phyloP scores from a whole-genome alignment of 2,329 filamentous ascomycete genomes.

The Zalaria obscura region DNA sequence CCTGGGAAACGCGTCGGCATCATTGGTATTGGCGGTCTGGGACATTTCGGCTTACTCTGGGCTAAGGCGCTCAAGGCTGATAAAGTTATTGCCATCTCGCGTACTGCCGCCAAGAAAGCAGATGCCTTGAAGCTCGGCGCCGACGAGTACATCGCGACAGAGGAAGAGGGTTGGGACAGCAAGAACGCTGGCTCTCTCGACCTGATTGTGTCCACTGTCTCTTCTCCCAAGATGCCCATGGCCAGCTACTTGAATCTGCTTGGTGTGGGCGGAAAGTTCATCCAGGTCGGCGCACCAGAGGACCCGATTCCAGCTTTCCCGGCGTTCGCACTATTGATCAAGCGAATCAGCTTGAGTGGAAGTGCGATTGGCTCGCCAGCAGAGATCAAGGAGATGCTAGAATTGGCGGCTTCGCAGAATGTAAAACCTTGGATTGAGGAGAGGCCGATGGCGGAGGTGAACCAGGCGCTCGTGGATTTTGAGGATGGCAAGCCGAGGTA shows the following conservation, averaged over 20 bases:
- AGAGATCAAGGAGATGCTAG: constrained; percentile 47
- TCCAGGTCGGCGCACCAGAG: constrained; percentile 43
- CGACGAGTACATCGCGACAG: constrained; percentile 38
- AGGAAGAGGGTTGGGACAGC: constrained; percentile 44
- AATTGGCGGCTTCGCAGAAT: constrained; percentile 42
- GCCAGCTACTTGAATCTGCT: constrained; percentile 45
- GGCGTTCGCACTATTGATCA: constrained; percentile 42
- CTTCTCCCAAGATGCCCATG: constrained; percentile 45
- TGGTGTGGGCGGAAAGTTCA: constrained; percentile 41
- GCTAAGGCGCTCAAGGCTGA: constrained; percentile 55
- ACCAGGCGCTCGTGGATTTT: constrained; percentile 42
- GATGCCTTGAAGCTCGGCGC: constrained; percentile 49
- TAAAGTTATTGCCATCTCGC: constrained; percentile 48
- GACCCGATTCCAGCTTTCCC: constrained; percentile 31
- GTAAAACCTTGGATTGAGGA: constrained; percentile 49
- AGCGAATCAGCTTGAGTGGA: constrained; percentile 31
- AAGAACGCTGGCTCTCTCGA: constrained; percentile 37
- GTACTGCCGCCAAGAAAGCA: constrained; percentile 40
- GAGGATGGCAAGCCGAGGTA: constrained; percentile 38
- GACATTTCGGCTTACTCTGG: constrained; percentile 57
- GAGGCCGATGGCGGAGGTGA: constrained; percentile 42
- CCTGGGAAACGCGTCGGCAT: constrained; percentile 57
- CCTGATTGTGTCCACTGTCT: constrained; percentile 43
- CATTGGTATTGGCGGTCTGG: constrained; percentile 53
- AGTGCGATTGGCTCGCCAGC: constrained; percentile 35